Conservation (phyloP, 2,329 filamentous ascomycete species). For the Trichoderma aggressivum region DNA sequence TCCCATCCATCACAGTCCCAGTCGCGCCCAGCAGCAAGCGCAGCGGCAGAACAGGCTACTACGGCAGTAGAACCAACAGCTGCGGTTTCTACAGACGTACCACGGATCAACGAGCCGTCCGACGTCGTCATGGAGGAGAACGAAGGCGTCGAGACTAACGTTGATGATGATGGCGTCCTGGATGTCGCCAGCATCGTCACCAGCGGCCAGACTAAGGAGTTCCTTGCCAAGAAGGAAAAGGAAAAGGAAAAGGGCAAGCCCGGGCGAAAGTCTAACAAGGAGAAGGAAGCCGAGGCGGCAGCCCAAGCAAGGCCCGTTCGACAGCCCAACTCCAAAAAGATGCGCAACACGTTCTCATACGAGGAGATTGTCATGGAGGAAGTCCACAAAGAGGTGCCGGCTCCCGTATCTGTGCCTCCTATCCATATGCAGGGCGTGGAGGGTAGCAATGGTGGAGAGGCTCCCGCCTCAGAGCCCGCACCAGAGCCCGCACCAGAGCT, state of each 20-base stretch:
- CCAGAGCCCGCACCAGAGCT: not conserved
- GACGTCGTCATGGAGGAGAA: constrained; percentile 38
- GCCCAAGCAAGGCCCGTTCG: constrained; percentile 54
- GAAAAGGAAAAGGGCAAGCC: constrained; percentile 67
- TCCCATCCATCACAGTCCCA: constrained; percentile 19
- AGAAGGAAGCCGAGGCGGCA: constrained; percentile 51
- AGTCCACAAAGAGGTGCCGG: constrained; percentile 31
- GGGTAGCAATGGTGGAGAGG: constrained; percentile 22
- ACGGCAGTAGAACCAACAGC: constrained; percentile 5
- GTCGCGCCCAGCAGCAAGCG: not conserved
- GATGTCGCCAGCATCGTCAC: constrained; percentile 84
- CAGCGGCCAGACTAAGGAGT: constrained; percentile 76
- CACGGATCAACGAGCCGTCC: constrained; percentile 38
- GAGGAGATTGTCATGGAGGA: constrained; percentile 63
- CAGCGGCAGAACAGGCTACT: not conserved
- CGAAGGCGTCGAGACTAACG: constrained; percentile 24
- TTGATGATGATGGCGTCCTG: constrained; percentile 67
- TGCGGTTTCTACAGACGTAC: constrained; percentile 30
- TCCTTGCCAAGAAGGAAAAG: constrained; percentile 78
- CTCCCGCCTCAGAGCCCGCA: not conserved
- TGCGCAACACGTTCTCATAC: constrained; percentile 68
- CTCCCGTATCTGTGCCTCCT: not conserved
- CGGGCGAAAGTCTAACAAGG: constrained; percentile 45
- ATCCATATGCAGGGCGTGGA: constrained; percentile 28
- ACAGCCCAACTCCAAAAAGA: constrained; percentile 69